Percentiles rank a stretch among this genome's conserved stretches.
phyloP scores from a whole-genome alignment of 371 early-diverging fungal species.

The Apophysomyces variabilis region DNA sequence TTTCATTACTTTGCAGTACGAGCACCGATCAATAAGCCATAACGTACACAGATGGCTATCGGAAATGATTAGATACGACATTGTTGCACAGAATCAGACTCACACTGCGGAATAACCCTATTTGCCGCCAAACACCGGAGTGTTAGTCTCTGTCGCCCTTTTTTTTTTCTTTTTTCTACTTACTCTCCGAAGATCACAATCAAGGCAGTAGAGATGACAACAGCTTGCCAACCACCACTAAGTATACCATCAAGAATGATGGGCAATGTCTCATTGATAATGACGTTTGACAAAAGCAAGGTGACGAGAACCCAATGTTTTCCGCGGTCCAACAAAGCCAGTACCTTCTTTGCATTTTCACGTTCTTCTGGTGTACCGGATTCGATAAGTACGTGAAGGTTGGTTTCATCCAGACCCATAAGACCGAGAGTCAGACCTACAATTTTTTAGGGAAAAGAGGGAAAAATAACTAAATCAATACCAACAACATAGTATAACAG shows the following conservation, averaged over 20 bases:
- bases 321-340: conserved; percentile 71
- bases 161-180: conserved; percentile 25
- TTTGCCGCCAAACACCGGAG: neutral
- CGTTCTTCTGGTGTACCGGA: conserved; percentile 73
- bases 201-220: conserved; percentile 85
- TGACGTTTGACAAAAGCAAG: conserved; percentile 86
- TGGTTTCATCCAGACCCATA: conserved; percentile 79
- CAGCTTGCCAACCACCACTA: conserved; percentile 85
- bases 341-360: conserved; percentile 69
- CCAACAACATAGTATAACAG: neutral
- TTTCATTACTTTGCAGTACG: conserved; percentile 58
- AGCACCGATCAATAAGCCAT: conserved; percentile 86
- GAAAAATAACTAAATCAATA: neutral
- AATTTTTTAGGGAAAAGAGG: neutral
- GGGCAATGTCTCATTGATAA: conserved; percentile 95
- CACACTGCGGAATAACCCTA: conserved; percentile 55
- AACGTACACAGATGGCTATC: conserved; percentile 65
- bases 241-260: conserved; percentile 85
- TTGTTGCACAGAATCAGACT: conserved; percentile 11
- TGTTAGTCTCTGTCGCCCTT: neutral
- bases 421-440: conserved; percentile 84
- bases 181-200: conserved; percentile 95
- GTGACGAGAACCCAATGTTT: conserved; percentile 90
- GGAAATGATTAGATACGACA: neutral
- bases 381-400: conserved; percentile 70